Evolutionary conservation across 305 asterid genomes (phyloP).

Genomic region (Ruellia speciosa): DNA sequence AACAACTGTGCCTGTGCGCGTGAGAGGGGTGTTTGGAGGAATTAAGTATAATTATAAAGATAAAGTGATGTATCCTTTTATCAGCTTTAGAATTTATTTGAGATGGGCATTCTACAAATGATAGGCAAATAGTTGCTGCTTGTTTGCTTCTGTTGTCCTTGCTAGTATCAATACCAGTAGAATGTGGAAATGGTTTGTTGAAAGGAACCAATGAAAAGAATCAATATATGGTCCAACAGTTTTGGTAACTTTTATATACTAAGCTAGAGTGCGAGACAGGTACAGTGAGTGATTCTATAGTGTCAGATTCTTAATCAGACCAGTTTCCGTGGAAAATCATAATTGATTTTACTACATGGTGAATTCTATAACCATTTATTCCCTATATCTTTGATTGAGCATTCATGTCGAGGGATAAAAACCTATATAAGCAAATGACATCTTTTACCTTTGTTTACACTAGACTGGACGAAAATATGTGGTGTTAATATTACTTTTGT

Average conservation of each 20-base stretch:
- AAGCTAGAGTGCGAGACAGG: too few species aligned
- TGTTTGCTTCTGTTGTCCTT: slow-evolving; percentile 6
- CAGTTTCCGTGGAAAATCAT: neutral
- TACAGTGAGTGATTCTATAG: too few species aligned
- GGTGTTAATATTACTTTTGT: neutral
- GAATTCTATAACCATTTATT: slow-evolving; percentile 14
- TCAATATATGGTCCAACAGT: slow-evolving; percentile 4
- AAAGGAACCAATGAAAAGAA: slow-evolving; percentile 4
- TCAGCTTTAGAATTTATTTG: too few species aligned
- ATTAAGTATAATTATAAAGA: too few species aligned
- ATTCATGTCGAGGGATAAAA: too few species aligned
- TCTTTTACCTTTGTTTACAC: too few species aligned
- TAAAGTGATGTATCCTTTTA: too few species aligned
- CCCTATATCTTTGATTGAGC: neutral
- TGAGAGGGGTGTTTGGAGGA: too few species aligned
- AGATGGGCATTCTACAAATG: neutral
- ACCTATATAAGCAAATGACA: too few species aligned
- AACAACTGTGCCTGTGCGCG: too few species aligned
- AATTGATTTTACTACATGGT: slow-evolving; percentile 2
- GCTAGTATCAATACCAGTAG: neutral
- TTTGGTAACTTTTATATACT: too few species aligned
- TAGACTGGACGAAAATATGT: neutral
- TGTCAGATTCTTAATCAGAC: neutral
- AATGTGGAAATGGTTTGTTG: slow-evolving; percentile 11
- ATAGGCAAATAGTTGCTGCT: slow-evolving; percentile 17